Base-by-base conservation (phyloP, 108 stramenopile species). In the Cylindrotheca closterium region DNA sequence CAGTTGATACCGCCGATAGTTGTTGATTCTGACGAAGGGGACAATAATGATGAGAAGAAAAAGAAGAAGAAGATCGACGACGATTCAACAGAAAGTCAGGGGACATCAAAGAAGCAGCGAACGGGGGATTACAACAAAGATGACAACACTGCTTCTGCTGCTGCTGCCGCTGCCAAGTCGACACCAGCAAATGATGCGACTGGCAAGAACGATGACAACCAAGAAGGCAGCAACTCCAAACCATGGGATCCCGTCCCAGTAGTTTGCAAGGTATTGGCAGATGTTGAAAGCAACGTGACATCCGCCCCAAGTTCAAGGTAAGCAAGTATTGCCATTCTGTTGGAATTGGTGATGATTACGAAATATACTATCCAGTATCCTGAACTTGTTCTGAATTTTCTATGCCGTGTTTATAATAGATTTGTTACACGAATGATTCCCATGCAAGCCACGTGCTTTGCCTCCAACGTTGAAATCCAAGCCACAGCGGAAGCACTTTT, bases 391-490 rank as follows among this genome's bases (percentile, higher is more conserved):
- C 15, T 46, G 15, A 46, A 17, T 17, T 17, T 46, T 12, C 17
- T 46, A 5, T 30, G 55, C 30, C 3, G 8, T 42, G 30, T 42
- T 42, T 7, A 10, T 42, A 42, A 42, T 26, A 70, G 91, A 30
- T 88, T 87, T 59, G 75, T 93, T 2, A 74, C 79, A n/a, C 81
- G 91, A 21, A 85, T 93, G 71, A 83, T 93, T 57, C 91, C 91
- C 18, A 78, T 93, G 22, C 88, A 93, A 65, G 81, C 83, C 19
- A 93, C 88, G 21, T 93, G 91, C 55, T 85, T 73, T 69, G 81
- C 86, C 10, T 85, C 84, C 12, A n/a, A 81, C 18, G 79, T 84
- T 53, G 91, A 92, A 71, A 81, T 92, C 22, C 51, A 58, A 51
- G 25, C 60, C 8, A 82, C 84, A 2, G 62, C 61, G 47, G 56